Evolutionary conservation across 768 basidiomycete genomes (phyloP).

Genomic region (Podaxis pistillaris): DNA sequence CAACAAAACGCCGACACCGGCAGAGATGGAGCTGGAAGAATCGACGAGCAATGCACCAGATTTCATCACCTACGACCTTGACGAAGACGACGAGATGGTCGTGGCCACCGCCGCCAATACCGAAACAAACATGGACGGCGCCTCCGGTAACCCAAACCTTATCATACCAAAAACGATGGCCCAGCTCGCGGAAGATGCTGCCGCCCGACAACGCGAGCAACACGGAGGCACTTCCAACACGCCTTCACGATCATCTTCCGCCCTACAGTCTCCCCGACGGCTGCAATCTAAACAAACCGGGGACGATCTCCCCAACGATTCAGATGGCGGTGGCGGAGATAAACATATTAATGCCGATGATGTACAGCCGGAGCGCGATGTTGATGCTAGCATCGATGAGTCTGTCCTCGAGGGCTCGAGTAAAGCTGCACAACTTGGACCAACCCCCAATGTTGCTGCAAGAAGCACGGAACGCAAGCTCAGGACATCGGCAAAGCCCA

Average conservation of each 20-base stretch:
- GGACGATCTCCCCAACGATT: conserved; percentile 16
- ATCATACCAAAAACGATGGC: conserved; percentile 11
- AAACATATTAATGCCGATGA: conserved; percentile 16
- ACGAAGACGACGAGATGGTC: conserved; percentile 15
- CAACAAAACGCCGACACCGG: not conserved
- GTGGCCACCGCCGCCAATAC: not conserved
- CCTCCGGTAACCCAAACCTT: not conserved
- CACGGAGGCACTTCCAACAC: not conserved
- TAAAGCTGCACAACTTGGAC: not conserved
- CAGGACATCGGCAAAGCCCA: not conserved
- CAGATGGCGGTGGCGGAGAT: conserved; percentile 7
- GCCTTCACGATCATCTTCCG: not conserved
- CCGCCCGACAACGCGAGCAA: not conserved
- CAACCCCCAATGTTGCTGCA: not conserved
- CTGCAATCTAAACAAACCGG: conserved; percentile 4
- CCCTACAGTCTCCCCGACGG: not conserved
- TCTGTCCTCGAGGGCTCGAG: not conserved
- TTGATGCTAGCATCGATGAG: conserved; percentile 12
- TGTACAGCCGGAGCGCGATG: not conserved
- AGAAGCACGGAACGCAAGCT: not conserved
- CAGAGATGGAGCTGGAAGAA: conserved; percentile 18
- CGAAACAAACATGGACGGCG: conserved; percentile 1
- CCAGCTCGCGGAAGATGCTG: conserved; percentile 7
- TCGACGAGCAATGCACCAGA: conserved; percentile 20
- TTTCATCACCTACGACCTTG: conserved; percentile 34